Evolutionary conservation across 2,329 filamentous ascomycete genomes (phyloP).

Genomic region (Bipolaris sorokiniana): DNA sequence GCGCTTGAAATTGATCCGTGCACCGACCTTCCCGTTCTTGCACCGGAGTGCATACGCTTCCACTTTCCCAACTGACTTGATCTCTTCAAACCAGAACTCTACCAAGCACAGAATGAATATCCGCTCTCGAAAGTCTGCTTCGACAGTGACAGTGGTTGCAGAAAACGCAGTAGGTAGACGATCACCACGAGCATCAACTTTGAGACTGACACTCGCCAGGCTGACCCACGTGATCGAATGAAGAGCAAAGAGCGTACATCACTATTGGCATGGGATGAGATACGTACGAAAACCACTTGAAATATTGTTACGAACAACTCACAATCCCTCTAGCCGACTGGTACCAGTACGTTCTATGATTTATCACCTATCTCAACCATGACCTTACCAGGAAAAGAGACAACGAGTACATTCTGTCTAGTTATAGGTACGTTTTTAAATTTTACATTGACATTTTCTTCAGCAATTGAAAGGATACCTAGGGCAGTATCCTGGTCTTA

Average conservation of each 20-base stretch:
- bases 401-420: slow-evolving; percentile 4
- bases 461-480: too few relatives aligned
- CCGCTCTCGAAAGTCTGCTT: background rate
- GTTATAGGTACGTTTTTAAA: background rate
- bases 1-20: slow-evolving; percentile 1
- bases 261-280: slow-evolving; percentile 1
- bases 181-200: background rate
- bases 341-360: background rate
- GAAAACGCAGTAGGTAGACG: background rate
- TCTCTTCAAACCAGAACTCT: background rate
- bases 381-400: background rate
- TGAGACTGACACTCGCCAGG: background rate
- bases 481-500: background rate
- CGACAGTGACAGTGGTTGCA: background rate
- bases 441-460: background rate
- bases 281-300: background rate
- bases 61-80: background rate
- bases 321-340: background rate
- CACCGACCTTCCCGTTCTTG: background rate
- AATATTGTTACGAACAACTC: background rate
- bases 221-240: background rate
- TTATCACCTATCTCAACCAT: background rate
- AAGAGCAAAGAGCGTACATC: background rate
- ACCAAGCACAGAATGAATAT: background rate
- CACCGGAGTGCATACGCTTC: background rate